A percentile compares a stretch with the other conserved stretches of the same genome.
Evolutionary conservation across 306 rosid species (phyloP).

Genomic region (Rubus idaeus): DNA sequence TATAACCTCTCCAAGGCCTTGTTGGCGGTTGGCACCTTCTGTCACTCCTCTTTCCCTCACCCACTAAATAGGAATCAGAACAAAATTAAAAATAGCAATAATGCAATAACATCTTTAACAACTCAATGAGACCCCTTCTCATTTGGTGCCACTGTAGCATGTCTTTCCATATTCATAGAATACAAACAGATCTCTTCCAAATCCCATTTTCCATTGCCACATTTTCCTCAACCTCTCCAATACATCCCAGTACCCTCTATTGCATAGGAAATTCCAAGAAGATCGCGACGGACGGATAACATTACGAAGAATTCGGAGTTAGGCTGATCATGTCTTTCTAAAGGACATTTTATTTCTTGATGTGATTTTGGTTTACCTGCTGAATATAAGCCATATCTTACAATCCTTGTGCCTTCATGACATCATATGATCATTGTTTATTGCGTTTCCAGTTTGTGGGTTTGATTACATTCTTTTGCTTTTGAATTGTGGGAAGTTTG

Average conservation of each 20-base stretch:
- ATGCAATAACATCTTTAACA: constrained; percentile 24
- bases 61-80: constrained; percentile 28
- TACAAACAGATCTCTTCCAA: constrained; percentile 19
- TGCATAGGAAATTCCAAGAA: constrained; percentile 42
- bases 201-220: constrained; percentile 21
- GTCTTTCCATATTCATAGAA: constrained; percentile 27
- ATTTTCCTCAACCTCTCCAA: constrained; percentile 23
- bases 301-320: constrained; percentile 37
- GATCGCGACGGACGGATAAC: constrained; percentile 21
- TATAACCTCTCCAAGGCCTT: constrained; percentile 27
- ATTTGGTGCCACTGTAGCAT: constrained; percentile 27
- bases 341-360: constrained; percentile 27
- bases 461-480: constrained; percentile 6
- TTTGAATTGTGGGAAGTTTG: constrained; percentile 23
- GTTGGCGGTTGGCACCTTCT: constrained; percentile 32
- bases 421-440: constrained; percentile 10
- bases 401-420: background rate
- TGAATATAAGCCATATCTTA: background rate
- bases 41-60: constrained; percentile 11
- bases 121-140: constrained; percentile 18
- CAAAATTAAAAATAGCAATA: constrained; percentile 13
- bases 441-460: constrained; percentile 10
- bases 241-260: constrained; percentile 28
- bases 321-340: constrained; percentile 14
- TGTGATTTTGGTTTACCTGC: constrained; percentile 41